Evolutionary conservation across 2,329 filamentous ascomycete genomes (phyloP).

Genomic region (Penicillium sp.): DNA sequence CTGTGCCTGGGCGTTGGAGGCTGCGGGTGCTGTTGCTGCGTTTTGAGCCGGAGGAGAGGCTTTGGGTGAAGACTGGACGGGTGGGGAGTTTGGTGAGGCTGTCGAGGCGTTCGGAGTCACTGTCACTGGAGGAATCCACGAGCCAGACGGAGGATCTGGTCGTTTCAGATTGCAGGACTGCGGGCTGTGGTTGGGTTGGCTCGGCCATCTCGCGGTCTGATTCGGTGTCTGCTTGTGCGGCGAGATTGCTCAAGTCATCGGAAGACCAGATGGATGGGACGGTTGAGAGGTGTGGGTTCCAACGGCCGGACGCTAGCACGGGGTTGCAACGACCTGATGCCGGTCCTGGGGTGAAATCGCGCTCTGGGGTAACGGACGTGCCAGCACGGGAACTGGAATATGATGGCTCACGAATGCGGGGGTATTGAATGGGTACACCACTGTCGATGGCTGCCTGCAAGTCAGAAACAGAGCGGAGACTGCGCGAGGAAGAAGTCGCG

Average conservation of each 20-base stretch:
- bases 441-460: constrained; percentile 38
- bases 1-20: constrained; percentile 41
- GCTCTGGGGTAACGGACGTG: constrained; percentile 26
- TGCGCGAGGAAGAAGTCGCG: constrained; percentile 34
- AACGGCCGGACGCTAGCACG: constrained; percentile 28
- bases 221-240: constrained; percentile 22
- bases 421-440: constrained; percentile 39
- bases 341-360: constrained; percentile 34
- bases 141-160: constrained; percentile 34
- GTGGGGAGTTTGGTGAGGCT: constrained; percentile 36
- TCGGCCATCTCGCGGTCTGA: constrained; percentile 15
- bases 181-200: constrained; percentile 24
- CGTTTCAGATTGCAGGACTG: constrained; percentile 25
- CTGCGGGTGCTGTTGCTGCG: constrained; percentile 38
- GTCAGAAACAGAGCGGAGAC: constrained; percentile 34
- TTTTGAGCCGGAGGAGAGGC: constrained; percentile 42
- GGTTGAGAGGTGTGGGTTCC: constrained; percentile 45
- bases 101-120: constrained; percentile 36
- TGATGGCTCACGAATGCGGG: constrained; percentile 36
- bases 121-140: constrained; percentile 32
- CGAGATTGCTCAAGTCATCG: constrained; percentile 31
- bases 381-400: constrained; percentile 44
- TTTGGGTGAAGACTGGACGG: constrained; percentile 39
- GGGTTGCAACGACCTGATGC: constrained; percentile 33
- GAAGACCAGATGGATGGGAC: constrained; percentile 45